These are phyloP conservation scores for Amanita thiersii DNA, from an alignment of 768 basidiomycete species.

Conservation along the genomic window DNA sequence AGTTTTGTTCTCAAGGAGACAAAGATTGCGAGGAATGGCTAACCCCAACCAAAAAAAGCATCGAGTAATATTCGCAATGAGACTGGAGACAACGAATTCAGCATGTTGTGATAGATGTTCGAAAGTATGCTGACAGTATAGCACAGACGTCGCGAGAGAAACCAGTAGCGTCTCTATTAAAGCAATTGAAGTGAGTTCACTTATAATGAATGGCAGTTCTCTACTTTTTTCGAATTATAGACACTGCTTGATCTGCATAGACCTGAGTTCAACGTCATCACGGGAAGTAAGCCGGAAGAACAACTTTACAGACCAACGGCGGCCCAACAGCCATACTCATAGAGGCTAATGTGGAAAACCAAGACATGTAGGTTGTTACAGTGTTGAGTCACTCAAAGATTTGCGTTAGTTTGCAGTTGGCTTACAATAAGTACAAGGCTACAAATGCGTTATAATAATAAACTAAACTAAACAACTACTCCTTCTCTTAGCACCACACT, in stretches of 20 bases:
- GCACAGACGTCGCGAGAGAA: conserved; percentile 85
- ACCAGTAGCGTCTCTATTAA: conserved; percentile 66
- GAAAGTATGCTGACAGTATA: conserved; percentile 47
- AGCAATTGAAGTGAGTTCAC: conserved; percentile 4
- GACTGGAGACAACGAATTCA: conserved; percentile 28
- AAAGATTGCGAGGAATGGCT: conserved; percentile 6
- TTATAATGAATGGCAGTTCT: conserved; percentile 13
- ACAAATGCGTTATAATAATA: background rate
- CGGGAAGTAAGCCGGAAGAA: background rate
- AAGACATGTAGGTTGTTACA: conserved; percentile 16
- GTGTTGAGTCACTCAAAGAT: background rate
- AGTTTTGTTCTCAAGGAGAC: background rate
- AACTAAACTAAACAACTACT: background rate
- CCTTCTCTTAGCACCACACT: no score
- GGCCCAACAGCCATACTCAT: conserved; percentile 82
- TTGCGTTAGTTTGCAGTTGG: background rate
- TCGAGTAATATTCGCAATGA: conserved; percentile 78
- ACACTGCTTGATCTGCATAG: conserved; percentile 74
- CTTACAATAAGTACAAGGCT: background rate
- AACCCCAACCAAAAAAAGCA: conserved; percentile 89
- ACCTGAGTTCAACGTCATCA: conserved; percentile 31
- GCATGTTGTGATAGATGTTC: background rate
- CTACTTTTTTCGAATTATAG: conserved; percentile 73
- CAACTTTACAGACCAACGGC: conserved; percentile 40
- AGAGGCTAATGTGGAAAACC: conserved; percentile 65